Conservation (phyloP, 345 rosid genomes). For the Syzygium jambos region DNA sequence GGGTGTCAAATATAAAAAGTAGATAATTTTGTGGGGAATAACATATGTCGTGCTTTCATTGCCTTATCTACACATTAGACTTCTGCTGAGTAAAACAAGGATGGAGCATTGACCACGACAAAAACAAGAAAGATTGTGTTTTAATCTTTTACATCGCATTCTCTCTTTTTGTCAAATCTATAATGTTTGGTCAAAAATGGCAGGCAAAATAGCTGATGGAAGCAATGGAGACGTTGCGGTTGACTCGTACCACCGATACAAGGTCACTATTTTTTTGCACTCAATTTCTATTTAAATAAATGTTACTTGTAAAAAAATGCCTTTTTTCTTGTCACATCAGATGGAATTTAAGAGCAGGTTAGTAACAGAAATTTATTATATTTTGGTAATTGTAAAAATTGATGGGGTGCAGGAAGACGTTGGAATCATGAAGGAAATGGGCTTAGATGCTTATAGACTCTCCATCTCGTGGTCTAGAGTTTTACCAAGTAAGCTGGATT, state of each 20-base stretch:
- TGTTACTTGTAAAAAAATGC: background rate
- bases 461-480: constrained; percentile 40
- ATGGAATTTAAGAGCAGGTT: background rate
- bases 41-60: background rate
- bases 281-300: background rate
- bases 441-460: constrained; percentile 30
- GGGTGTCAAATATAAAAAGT: background rate
- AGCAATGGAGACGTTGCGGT: constrained; percentile 42
- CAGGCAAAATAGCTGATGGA: constrained; percentile 29
- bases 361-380: background rate
- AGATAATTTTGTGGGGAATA: background rate
- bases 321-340: background rate
- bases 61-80: background rate
- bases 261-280: constrained; percentile 18
- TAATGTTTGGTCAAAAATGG: background rate
- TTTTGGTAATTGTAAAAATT: background rate
- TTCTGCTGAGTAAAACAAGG: background rate
- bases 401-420: constrained; percentile 21
- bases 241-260: constrained; percentile 50
- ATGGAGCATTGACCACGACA: background rate
- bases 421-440: constrained; percentile 23
- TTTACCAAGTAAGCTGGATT: constrained; percentile 13
- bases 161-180: background rate
- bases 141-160: background rate
- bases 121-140: background rate